Evolutionary conservation across 257 asterid species (phyloP).

Genomic region (Nicotiana undulata): DNA sequence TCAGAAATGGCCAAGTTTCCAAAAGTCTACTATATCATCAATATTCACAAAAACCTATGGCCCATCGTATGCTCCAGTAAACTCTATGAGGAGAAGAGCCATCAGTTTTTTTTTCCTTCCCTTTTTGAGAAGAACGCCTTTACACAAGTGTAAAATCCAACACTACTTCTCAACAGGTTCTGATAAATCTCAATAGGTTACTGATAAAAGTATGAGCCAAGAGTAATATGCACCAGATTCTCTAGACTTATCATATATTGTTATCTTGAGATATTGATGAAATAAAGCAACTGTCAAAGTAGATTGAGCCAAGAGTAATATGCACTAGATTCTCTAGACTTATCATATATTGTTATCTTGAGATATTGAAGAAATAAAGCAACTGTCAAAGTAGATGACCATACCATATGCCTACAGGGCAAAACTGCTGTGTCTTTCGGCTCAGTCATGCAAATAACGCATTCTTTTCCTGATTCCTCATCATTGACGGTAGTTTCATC

Average conservation of each 20-base stretch:
- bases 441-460: slow-evolving; percentile 94
- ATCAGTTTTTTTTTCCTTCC: neutral
- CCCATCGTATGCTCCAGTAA: neutral
- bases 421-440: slow-evolving; percentile 79
- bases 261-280: neutral
- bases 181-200: no score
- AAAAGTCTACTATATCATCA: neutral
- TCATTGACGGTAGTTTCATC: slow-evolving; percentile 42
- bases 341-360: neutral
- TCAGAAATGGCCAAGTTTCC: neutral
- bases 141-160: neutral
- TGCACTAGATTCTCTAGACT: neutral
- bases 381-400: slow-evolving; percentile 14
- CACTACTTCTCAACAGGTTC: no score
- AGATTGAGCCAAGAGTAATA: neutral
- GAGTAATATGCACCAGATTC: neutral
- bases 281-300: slow-evolving; percentile 9
- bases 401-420: slow-evolving; percentile 98
- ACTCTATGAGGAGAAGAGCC: neutral
- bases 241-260: neutral
- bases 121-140: neutral
- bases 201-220: neutral
- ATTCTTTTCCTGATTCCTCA: slow-evolving; percentile 72
- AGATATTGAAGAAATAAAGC: neutral
- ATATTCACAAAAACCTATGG: neutral